A percentile compares a stretch with the other conserved stretches of the same genome.
phyloP scores from a whole-genome alignment of 768 basidiomycete species.

The Crassisporium funariophilum region DNA sequence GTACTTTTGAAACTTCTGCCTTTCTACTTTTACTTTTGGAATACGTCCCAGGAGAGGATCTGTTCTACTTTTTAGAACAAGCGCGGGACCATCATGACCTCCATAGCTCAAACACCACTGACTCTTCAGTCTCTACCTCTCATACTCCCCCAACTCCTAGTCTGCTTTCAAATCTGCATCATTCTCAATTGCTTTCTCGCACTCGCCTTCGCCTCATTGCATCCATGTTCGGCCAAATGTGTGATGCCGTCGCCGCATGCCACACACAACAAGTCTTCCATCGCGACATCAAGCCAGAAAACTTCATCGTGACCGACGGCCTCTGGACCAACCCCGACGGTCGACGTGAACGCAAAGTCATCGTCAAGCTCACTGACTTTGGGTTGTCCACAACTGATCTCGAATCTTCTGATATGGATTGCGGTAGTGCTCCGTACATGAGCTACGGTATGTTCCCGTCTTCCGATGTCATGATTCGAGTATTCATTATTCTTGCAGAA shows the following conservation, averaged over 20 bases:
- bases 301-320: constrained; percentile 93
- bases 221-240: constrained; percentile 99
- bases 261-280: constrained; percentile 91
- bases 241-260: constrained; percentile 93
- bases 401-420: constrained; percentile 94
- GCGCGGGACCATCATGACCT: constrained; percentile 83
- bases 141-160: constrained; percentile 93
- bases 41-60: constrained; percentile 94
- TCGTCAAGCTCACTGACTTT: constrained; percentile 97
- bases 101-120: constrained; percentile 37
- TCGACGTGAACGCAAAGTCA: constrained; percentile 77
- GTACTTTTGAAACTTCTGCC: constrained; percentile 88
- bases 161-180: constrained; percentile 81
- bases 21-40: constrained; percentile 93
- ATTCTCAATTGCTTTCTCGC: constrained; percentile 78
- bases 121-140: constrained; percentile 45
- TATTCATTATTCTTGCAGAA: constrained; percentile 51
- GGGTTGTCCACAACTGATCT: constrained; percentile 89
- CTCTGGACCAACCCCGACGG: constrained; percentile 56
- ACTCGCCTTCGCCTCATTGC: constrained; percentile 91
- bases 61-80: constrained; percentile 98
- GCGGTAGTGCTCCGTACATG: constrained; percentile 99
- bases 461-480: constrained; percentile 5
- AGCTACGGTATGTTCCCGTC: constrained; percentile 75
- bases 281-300: constrained; percentile 99